Percentiles rank a stretch among this genome's conserved stretches.
These are phyloP conservation scores for Zarea fungicola DNA, from an alignment of 2,329 filamentous ascomycete species.

Conservation along the genomic window DNA sequence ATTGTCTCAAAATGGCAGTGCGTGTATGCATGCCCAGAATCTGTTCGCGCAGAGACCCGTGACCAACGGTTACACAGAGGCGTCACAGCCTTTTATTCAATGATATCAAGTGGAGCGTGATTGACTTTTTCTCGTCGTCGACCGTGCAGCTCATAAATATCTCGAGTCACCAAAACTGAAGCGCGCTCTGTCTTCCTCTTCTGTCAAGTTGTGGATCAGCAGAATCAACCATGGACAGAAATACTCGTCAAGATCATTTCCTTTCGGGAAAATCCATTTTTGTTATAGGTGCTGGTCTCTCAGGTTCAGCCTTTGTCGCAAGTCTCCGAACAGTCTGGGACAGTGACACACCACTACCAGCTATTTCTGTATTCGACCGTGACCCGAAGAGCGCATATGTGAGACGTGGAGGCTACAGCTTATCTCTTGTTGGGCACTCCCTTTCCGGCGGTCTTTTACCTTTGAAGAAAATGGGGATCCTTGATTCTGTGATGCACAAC, in stretches of 20 bases:
- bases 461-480: slow-evolving; percentile 33
- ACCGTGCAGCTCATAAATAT: too few relatives aligned
- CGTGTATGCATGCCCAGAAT: neutral
- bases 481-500: slow-evolving; percentile 27
- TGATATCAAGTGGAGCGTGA: too few relatives aligned
- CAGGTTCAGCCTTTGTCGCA: slow-evolving; percentile 37
- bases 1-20: neutral
- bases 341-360: slow-evolving; percentile 24
- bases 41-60: too few relatives aligned
- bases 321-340: slow-evolving; percentile 35
- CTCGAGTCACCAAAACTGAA: too few relatives aligned
- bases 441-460: slow-evolving; percentile 31
- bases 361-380: slow-evolving; percentile 37
- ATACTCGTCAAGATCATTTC: slow-evolving; percentile 18
- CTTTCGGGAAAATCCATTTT: slow-evolving; percentile 37
- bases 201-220: too few relatives aligned
- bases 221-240: neutral
- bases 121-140: too few relatives aligned
- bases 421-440: slow-evolving; percentile 33
- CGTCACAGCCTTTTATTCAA: too few relatives aligned
- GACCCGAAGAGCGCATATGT: slow-evolving; percentile 26
- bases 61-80: too few relatives aligned
- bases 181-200: too few relatives aligned
- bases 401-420: slow-evolving; percentile 32
- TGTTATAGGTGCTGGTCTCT: slow-evolving; percentile 38